Percentiles rank a stretch among this genome's conserved stretches.
Evolutionary conservation across 108 stramenopile species (phyloP).

Genomic region (Licmophora abbreviata): DNA sequence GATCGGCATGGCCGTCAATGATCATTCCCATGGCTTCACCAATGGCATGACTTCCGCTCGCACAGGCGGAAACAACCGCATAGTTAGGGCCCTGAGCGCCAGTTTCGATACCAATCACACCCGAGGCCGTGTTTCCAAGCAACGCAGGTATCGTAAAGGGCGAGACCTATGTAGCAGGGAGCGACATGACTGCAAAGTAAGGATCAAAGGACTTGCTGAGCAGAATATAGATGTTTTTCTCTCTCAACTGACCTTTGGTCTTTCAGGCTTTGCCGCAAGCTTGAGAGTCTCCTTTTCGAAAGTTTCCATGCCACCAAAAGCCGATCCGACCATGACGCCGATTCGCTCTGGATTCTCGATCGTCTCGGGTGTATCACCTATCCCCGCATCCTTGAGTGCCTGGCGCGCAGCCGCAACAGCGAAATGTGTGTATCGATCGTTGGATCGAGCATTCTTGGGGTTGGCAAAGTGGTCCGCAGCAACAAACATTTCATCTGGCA

Average conservation of each 20-base stretch:
- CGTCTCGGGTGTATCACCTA: constrained; percentile 78
- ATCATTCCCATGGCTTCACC: constrained; percentile 90
- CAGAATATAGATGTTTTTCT: constrained; percentile 2
- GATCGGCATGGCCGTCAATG: constrained; percentile 75
- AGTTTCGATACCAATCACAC: constrained; percentile 89
- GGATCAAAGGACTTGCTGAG: background rate
- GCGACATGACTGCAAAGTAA: background rate
- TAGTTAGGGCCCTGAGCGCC: constrained; percentile 93
- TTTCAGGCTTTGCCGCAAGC: constrained; percentile 69
- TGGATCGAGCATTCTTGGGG: constrained; percentile 84
- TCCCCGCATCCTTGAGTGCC: constrained; percentile 78
- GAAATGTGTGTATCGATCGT: constrained; percentile 95
- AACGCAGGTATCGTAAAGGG: constrained; percentile 94
- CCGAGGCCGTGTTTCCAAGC: constrained; percentile 89
- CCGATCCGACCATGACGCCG: constrained; percentile 92
- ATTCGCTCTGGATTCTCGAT: constrained; percentile 61
- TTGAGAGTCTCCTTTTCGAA: constrained; percentile 89
- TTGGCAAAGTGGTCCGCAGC: constrained; percentile 76
- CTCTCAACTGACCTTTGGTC: constrained; percentile 67
- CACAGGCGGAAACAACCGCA: constrained; percentile 90
- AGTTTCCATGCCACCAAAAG: constrained; percentile 94
- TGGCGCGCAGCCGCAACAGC: constrained; percentile 86
- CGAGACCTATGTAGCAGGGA: constrained; percentile 45
- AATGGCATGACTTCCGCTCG: constrained; percentile 85
- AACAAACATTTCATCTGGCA: constrained; percentile 83